Evolutionary conservation across 768 basidiomycete species (phyloP).

Genomic region (Auricularia cornea): DNA sequence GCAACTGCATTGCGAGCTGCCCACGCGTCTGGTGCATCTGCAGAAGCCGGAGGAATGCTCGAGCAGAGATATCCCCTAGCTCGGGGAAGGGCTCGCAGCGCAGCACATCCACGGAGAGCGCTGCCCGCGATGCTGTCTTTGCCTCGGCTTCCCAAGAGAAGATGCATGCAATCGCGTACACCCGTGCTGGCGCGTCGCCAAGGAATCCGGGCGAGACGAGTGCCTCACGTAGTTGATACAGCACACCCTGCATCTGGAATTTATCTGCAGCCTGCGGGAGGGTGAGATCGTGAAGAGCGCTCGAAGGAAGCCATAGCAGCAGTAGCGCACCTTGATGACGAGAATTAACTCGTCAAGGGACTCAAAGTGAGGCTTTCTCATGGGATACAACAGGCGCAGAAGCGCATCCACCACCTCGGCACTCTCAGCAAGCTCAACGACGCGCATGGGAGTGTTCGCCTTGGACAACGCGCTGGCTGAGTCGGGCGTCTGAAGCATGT

Average conservation of each 20-base stretch:
- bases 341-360: not conserved
- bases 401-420: conserved; percentile 37
- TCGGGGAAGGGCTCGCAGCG: conserved; percentile 13
- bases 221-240: conserved; percentile 39
- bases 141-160: conserved; percentile 59
- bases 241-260: conserved; percentile 48
- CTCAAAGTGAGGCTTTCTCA: conserved; percentile 10
- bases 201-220: conserved; percentile 46
- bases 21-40: conserved; percentile 6
- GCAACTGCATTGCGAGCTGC: not conserved
- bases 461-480: conserved; percentile 18
- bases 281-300: conserved; percentile 45
- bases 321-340: not conserved
- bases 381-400: conserved; percentile 55
- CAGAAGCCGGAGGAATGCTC: conserved; percentile 6
- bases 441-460: conserved; percentile 17
- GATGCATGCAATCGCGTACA: conserved; percentile 64
- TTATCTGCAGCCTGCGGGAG: conserved; percentile 49
- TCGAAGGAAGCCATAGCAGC: not conserved
- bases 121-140: conserved; percentile 48
- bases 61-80: conserved; percentile 4
- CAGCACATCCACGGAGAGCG: conserved; percentile 44
- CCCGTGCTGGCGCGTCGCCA: conserved; percentile 41
- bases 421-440: conserved; percentile 50
- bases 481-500: conserved; percentile 63